A percentile compares a stretch with the other conserved stretches of the same genome.
Evolutionary conservation across 2,329 filamentous ascomycete species (phyloP).

Genomic region (Aspergillus latus): DNA sequence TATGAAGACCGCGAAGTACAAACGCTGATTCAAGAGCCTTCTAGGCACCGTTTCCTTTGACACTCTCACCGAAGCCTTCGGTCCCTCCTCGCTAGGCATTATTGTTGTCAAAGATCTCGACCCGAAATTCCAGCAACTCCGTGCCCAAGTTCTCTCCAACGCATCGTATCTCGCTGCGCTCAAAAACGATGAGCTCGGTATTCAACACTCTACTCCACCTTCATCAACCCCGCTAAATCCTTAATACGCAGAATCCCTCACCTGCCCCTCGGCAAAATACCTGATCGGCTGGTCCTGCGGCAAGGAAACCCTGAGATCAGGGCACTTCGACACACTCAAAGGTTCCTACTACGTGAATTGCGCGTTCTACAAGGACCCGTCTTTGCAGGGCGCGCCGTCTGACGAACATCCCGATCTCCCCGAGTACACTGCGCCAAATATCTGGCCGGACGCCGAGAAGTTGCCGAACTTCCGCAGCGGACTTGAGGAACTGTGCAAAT

Average conservation of each 20-base stretch:
- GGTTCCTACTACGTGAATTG: slow-evolving; percentile 66
- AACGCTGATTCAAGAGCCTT: no score
- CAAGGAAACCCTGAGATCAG: slow-evolving; percentile 62
- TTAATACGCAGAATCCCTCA: slow-evolving; percentile 38
- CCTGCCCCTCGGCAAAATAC: slow-evolving; percentile 54
- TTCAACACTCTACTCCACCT: not conserved
- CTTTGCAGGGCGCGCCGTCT: slow-evolving; percentile 38
- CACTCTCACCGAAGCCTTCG: slow-evolving; percentile 68
- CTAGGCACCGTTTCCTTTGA: slow-evolving; percentile 44
- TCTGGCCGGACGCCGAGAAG: slow-evolving; percentile 72
- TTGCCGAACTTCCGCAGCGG: slow-evolving; percentile 74
- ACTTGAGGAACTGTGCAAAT: slow-evolving; percentile 71
- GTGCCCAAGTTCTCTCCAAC: slow-evolving; percentile 75
- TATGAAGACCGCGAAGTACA: no score
- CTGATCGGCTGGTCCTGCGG: slow-evolving; percentile 65
- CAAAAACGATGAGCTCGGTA: slow-evolving; percentile 68
- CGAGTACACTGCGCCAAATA: slow-evolving; percentile 85
- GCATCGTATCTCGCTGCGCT: slow-evolving; percentile 87
- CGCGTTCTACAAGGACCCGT: slow-evolving; percentile 50
- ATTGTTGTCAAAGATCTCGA: slow-evolving; percentile 89
- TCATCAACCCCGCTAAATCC: not conserved
- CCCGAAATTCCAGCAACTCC: slow-evolving; percentile 66
- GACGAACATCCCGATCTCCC: slow-evolving; percentile 59
- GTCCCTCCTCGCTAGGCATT: slow-evolving; percentile 85
- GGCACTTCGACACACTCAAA: slow-evolving; percentile 62